phyloP scores from a whole-genome alignment of 768 basidiomycete species.

The Astraeus odoratus region DNA sequence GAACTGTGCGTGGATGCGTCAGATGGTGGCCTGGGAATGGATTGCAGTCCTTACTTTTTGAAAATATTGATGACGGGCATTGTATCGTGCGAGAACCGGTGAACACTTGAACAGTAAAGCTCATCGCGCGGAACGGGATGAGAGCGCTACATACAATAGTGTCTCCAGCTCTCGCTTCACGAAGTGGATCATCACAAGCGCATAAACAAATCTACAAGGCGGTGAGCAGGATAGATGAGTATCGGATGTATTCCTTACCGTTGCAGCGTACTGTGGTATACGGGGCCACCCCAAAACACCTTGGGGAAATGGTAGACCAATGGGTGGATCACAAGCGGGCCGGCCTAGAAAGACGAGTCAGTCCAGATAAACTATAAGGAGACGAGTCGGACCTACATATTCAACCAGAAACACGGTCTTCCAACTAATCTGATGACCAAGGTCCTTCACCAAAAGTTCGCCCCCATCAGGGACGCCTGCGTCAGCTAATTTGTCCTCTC shows the following conservation, averaged over 20 bases:
- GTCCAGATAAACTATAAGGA: neutral
- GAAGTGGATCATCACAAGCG: conserved; percentile 80
- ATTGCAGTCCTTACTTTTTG: conserved; percentile 63
- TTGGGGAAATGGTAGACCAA: conserved; percentile 67
- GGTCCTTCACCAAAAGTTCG: conserved; percentile 78
- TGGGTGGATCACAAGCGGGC: conserved; percentile 87
- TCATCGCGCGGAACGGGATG: conserved; percentile 1
- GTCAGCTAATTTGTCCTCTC: conserved; percentile 52
- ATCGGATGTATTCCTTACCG: conserved; percentile 37
- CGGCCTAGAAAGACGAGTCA: conserved; percentile 43
- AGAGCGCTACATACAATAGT: conserved; percentile 54
- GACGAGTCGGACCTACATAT: conserved; percentile 65
- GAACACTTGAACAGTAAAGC: conserved; percentile 48
- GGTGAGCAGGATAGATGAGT: conserved; percentile 1
- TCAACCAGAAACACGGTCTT: conserved; percentile 84
- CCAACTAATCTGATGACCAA: conserved; percentile 89
- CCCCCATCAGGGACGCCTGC: conserved; percentile 53
- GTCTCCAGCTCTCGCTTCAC: conserved; percentile 91
- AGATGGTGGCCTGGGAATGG: neutral
- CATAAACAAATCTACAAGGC: conserved; percentile 52
- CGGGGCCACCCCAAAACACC: conserved; percentile 60
- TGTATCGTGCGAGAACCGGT: conserved; percentile 92
- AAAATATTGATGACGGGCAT: conserved; percentile 86
- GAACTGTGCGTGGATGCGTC: conserved; percentile 51
- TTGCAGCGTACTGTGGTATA: conserved; percentile 73